A percentile compares a stretch with the other conserved stretches of the same genome.
These are phyloP conservation scores for Salix arbutifolia DNA, from an alignment of 345 rosid species.

Conservation along the genomic window DNA sequence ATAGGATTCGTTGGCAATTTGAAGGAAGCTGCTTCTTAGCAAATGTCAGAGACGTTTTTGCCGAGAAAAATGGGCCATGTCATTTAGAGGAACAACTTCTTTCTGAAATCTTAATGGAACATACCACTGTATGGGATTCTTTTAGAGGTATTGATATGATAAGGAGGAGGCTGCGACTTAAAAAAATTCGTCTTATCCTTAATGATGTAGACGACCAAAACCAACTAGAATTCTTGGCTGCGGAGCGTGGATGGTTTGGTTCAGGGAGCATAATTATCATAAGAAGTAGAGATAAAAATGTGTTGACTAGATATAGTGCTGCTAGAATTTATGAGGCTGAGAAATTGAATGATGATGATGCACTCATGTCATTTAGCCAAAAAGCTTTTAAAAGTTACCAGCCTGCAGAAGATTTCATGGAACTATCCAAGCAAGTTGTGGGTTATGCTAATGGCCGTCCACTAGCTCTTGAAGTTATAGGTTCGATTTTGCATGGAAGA, in stretches of 20 bases:
- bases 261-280: constrained; percentile 16
- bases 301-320: neutral
- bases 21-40: constrained; percentile 8
- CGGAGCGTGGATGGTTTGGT: neutral
- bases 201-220: constrained; percentile 6
- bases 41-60: constrained; percentile 7
- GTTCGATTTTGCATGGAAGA: neutral
- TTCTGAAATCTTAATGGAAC: neutral
- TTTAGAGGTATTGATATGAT: neutral
- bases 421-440: neutral
- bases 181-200: constrained; percentile 6
- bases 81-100: constrained; percentile 3
- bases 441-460: constrained; percentile 13
- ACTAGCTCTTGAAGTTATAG: constrained; percentile 15
- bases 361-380: constrained; percentile 6
- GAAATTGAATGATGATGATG: neutral
- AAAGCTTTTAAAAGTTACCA: constrained; percentile 1
- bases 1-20: neutral
- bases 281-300: constrained; percentile 1
- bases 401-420: neutral
- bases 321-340: neutral
- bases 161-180: neutral
- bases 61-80: neutral
- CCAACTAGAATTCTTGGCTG: neutral
- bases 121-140: neutral